These are phyloP conservation scores for Ashbya aceris DNA, from an alignment of 1,139 yeast species.

Conservation along the genomic window DNA sequence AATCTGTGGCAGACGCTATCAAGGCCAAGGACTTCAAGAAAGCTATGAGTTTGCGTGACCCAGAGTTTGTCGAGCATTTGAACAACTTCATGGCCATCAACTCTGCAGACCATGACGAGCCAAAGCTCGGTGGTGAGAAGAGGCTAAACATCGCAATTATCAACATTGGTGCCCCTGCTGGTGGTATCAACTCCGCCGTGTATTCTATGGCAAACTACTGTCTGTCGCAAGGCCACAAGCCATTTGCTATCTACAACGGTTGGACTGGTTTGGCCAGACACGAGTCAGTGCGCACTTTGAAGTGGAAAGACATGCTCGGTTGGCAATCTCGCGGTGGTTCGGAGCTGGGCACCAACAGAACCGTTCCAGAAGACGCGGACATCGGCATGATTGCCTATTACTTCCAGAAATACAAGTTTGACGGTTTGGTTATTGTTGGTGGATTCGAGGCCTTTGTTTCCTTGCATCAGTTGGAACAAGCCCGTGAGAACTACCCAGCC, in stretches of 20 bases:
- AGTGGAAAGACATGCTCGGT: slow-evolving; percentile 62
- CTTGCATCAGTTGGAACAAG: slow-evolving; percentile 54
- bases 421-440: slow-evolving; percentile 67
- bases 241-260: slow-evolving; percentile 67
- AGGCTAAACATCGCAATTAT: slow-evolving; percentile 61
- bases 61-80: slow-evolving; percentile 62
- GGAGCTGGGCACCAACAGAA: slow-evolving; percentile 73
- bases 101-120: slow-evolving; percentile 47
- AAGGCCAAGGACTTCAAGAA: slow-evolving; percentile 49
- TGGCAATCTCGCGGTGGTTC: slow-evolving; percentile 76
- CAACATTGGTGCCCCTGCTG: slow-evolving; percentile 78
- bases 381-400: slow-evolving; percentile 68
- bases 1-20: slow-evolving; percentile 61
- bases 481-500: slow-evolving; percentile 55
- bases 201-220: slow-evolving; percentile 68
- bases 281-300: slow-evolving; percentile 52
- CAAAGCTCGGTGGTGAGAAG: slow-evolving; percentile 43
- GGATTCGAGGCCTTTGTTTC: slow-evolving; percentile 75
- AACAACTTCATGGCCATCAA: slow-evolving; percentile 57
- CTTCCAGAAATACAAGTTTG: slow-evolving; percentile 62
- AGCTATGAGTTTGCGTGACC: slow-evolving; percentile 60
- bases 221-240: slow-evolving; percentile 65
- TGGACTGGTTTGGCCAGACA: slow-evolving; percentile 71
- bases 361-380: slow-evolving; percentile 58
- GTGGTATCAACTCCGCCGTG: slow-evolving; percentile 72